phyloP scores from a whole-genome alignment of 2,329 filamentous ascomycete genomes.

The Apiospora hydei region DNA sequence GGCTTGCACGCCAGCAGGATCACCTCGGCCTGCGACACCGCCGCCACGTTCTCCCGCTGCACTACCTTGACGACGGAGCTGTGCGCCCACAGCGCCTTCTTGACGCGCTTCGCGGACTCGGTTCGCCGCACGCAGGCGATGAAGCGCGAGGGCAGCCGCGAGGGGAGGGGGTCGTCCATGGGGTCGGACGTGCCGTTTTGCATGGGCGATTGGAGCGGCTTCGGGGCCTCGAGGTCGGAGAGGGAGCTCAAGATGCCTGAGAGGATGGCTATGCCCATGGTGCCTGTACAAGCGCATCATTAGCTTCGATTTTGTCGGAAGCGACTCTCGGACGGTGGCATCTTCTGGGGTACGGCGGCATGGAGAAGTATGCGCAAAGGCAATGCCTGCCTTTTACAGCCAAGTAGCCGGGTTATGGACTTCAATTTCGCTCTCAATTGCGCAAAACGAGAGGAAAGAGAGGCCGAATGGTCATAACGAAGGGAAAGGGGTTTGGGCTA shows the following conservation, averaged over 20 bases:
- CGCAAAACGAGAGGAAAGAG: not conserved
- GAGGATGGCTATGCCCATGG: slow-evolving; percentile 86
- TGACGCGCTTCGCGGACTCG: slow-evolving; percentile 74
- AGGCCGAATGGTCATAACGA: not conserved
- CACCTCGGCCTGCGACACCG: slow-evolving; percentile 73
- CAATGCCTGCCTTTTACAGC: not conserved
- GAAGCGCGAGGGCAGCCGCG: slow-evolving; percentile 74
- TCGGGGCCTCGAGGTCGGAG: slow-evolving; percentile 55
- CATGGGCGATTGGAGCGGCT: slow-evolving; percentile 51
- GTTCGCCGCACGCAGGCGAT: slow-evolving; percentile 79
- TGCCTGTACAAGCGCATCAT: slow-evolving; percentile 58
- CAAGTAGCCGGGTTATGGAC: not conserved
- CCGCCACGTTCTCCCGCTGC: slow-evolving; percentile 74
- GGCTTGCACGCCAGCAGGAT: slow-evolving; percentile 84
- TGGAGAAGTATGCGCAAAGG: not conserved
- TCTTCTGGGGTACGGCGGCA: not conserved
- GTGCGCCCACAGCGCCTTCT: slow-evolving; percentile 69
- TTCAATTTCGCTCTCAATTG: not conserved
- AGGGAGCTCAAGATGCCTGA: slow-evolving; percentile 80
- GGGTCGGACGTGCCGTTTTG: slow-evolving; percentile 53
- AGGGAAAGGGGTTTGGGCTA: not conserved
- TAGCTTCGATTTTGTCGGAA: slow-evolving; percentile 29
- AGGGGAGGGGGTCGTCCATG: slow-evolving; percentile 54
- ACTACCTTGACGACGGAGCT: slow-evolving; percentile 69
- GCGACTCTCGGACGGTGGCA: slow-evolving; percentile 6